These are phyloP conservation scores for Stemphylium beticola DNA, from an alignment of 2,329 filamentous ascomycete species.

Conservation along the genomic window DNA sequence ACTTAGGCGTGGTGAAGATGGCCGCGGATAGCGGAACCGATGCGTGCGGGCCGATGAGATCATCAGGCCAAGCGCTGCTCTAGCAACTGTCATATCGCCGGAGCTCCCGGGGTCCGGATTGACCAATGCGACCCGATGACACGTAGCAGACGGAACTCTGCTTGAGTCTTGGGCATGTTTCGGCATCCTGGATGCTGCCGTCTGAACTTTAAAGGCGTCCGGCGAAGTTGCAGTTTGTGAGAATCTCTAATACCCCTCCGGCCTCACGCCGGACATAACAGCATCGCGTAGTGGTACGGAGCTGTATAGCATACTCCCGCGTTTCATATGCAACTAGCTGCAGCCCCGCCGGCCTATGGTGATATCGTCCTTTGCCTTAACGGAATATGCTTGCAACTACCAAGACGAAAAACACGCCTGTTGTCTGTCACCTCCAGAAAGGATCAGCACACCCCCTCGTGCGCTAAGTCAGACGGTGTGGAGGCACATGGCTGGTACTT, in stretches of 20 bases:
- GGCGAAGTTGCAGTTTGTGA: background rate
- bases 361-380: slow-evolving; percentile 1
- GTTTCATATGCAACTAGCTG: slow-evolving; percentile 3
- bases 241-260: background rate
- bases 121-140: background rate
- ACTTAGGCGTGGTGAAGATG: slow-evolving; percentile 17
- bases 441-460: slow-evolving; percentile 3
- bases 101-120: background rate
- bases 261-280: background rate
- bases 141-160: background rate
- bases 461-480: background rate
- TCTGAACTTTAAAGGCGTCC: background rate
- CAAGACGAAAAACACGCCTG: slow-evolving; percentile 8
- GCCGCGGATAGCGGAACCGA: slow-evolving; percentile 12
- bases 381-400: background rate
- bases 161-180: background rate
- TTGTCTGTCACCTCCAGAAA: background rate
- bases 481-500: background rate
- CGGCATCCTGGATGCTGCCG: background rate
- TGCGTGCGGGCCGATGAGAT: slow-evolving; percentile 30
- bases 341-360: background rate
- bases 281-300: background rate
- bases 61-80: slow-evolving; percentile 20
- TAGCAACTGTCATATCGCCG: slow-evolving; percentile 8
- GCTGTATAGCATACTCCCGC: background rate